Conservation (phyloP, 2,329 filamentous ascomycete species). For the Neoascochyta sp. region DNA sequence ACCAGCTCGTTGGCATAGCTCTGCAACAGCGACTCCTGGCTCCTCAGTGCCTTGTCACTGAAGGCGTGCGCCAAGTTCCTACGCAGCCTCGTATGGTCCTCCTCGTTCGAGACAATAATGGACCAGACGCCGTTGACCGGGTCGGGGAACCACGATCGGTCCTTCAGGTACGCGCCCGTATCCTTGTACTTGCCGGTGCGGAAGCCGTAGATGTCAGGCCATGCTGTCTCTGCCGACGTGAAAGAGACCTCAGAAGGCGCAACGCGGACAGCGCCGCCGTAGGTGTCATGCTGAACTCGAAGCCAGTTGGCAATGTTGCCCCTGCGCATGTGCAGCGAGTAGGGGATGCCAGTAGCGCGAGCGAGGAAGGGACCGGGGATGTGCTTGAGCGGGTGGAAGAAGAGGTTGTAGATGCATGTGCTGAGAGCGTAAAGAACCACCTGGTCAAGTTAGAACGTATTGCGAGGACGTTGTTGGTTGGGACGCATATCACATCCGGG, state of each 20-base stretch:
- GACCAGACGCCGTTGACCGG: conserved; percentile 29
- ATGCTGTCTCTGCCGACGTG: conserved; percentile 43
- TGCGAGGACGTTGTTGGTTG: too few species aligned
- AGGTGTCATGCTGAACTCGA: conserved; percentile 36
- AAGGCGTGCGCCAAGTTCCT: conserved; percentile 43
- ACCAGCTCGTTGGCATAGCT: conserved; percentile 41
- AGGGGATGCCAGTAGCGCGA: conserved; percentile 32
- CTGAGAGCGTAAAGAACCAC: conserved; percentile 11
- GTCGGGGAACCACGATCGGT: conserved; percentile 33
- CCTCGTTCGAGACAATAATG: conserved; percentile 27
- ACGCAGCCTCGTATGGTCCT: conserved; percentile 33
- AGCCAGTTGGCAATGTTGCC: conserved; percentile 28
- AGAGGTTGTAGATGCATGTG: conserved; percentile 37
- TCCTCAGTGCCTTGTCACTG: conserved; percentile 40
- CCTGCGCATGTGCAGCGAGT: conserved; percentile 21
- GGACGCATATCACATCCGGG: too few species aligned
- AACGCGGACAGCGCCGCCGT: conserved; percentile 44
- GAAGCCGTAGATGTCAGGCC: conserved; percentile 45
- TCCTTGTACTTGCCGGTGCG: conserved; percentile 36
- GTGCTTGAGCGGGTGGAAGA: conserved; percentile 43
- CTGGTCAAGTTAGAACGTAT: too few species aligned
- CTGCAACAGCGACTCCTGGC: conserved; percentile 41
- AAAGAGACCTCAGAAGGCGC: conserved; percentile 44
- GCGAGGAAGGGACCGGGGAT: conserved; percentile 43
- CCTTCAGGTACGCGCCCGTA: conserved; percentile 36